phyloP scores from a whole-genome alignment of 805 yeast species.

The Sungouiozyma intestinalis region DNA sequence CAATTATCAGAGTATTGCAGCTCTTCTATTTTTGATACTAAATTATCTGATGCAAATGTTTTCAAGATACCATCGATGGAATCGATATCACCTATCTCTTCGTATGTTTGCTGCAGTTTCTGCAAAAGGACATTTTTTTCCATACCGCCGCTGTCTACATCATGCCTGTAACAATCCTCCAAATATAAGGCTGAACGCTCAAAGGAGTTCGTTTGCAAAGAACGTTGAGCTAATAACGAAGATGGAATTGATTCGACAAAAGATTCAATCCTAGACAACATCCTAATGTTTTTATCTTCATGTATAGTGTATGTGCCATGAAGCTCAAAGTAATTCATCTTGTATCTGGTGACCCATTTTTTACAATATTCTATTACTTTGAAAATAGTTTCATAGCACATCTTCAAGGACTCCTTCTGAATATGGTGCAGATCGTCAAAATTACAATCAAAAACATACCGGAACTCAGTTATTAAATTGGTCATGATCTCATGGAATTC shows the following conservation, averaged over 20 bases:
- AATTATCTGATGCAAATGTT: slow-evolving; percentile 53
- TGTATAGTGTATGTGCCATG: slow-evolving; percentile 21
- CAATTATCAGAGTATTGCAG: slow-evolving; percentile 80
- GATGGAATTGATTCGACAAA: slow-evolving; percentile 53
- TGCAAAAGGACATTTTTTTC: slow-evolving; percentile 27
- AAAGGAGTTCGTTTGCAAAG: slow-evolving; percentile 74
- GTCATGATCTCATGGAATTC: slow-evolving; percentile 31
- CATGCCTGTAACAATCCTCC: slow-evolving; percentile 57
- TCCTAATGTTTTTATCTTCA: slow-evolving; percentile 15
- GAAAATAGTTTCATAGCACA: slow-evolving; percentile 65
- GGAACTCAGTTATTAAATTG: slow-evolving; percentile 49
- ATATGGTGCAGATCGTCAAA: slow-evolving; percentile 38
- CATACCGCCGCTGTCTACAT: slow-evolving; percentile 8
- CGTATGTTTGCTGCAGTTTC: slow-evolving; percentile 64
- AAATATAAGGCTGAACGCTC: slow-evolving; percentile 80
- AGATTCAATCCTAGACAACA: slow-evolving; percentile 30
- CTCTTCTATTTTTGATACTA: slow-evolving; percentile 68
- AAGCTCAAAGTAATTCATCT: slow-evolving; percentile 24
- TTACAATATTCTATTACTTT: slow-evolving; percentile 73
- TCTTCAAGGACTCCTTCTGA: slow-evolving; percentile 47
- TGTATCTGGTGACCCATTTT: slow-evolving; percentile 52
- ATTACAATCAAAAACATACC: slow-evolving; percentile 43
- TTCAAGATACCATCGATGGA: slow-evolving; percentile 79
- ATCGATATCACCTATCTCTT: slow-evolving; percentile 81
- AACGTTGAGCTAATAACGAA: slow-evolving; percentile 60